These are phyloP conservation scores for Pseudofabraea citricarpa DNA, from an alignment of 2,329 filamentous ascomycete species.

Conservation along the genomic window DNA sequence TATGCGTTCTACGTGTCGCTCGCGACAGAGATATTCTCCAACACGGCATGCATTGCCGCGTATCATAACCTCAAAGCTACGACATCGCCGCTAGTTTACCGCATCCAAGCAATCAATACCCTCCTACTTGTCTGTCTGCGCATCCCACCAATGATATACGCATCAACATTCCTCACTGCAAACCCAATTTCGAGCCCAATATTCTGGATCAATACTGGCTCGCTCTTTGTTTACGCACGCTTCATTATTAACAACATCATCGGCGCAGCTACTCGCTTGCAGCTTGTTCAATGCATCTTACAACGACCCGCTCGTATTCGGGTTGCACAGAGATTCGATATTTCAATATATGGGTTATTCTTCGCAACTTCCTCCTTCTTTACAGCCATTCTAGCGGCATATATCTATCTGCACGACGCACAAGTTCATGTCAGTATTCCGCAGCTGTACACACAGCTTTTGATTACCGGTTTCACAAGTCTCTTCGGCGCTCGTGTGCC, in stretches of 20 bases:
- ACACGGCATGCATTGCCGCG: slow-evolving; percentile 1
- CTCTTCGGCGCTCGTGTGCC: neutral
- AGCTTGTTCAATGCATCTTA: neutral
- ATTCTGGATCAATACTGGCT: slow-evolving; percentile 3
- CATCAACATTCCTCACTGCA: neutral
- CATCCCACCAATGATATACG: slow-evolving; percentile 1
- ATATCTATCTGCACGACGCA: neutral
- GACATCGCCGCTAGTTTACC: slow-evolving; percentile 4
- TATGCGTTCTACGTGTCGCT: slow-evolving; percentile 7
- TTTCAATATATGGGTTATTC: neutral
- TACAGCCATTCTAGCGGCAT: neutral
- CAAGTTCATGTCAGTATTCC: neutral
- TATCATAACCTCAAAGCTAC: slow-evolving; percentile 4
- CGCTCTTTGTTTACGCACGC: neutral
- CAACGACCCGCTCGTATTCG: neutral
- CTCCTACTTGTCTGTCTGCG: neutral
- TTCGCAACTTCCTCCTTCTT: neutral
- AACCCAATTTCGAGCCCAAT: neutral
- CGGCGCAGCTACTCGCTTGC: neutral
- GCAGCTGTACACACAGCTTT: neutral
- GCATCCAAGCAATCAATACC: neutral
- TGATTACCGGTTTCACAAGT: neutral
- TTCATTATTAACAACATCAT: neutral
- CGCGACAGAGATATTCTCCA: slow-evolving; percentile 6
- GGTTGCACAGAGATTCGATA: neutral